Percentiles rank a stretch among this genome's conserved stretches.
These are phyloP conservation scores for Dactylonectria macrodidyma DNA, from an alignment of 2,329 filamentous ascomycete genomes.

Conservation along the genomic window DNA sequence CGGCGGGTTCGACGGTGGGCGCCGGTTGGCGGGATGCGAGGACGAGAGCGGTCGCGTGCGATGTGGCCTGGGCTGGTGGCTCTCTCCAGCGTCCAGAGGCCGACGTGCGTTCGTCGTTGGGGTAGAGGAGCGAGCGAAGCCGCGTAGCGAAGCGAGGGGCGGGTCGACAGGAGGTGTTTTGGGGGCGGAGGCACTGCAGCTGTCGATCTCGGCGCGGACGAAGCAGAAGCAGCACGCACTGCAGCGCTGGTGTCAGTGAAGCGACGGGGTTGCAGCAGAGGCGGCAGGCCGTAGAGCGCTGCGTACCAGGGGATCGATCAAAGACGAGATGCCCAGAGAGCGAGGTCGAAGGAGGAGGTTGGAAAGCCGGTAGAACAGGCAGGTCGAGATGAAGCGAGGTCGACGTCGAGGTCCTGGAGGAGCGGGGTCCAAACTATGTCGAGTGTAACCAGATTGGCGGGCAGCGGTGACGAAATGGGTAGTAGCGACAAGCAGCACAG, in stretches of 20 bases:
- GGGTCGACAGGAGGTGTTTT: constrained; percentile 41
- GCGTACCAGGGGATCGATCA: not conserved
- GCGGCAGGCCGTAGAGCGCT: constrained; percentile 1
- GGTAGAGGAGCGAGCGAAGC: constrained; percentile 31
- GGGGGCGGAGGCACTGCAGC: constrained; percentile 40
- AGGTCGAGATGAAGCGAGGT: constrained; percentile 27
- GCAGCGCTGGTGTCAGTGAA: constrained; percentile 1
- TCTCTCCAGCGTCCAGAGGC: constrained; percentile 14
- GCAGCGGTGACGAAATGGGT: constrained; percentile 48
- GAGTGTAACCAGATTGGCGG: constrained; percentile 38
- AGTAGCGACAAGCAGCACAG: constrained; percentile 2
- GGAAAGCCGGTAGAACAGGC: not conserved
- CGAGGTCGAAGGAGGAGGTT: constrained; percentile 3
- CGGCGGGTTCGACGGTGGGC: constrained; percentile 29
- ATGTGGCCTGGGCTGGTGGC: constrained; percentile 51
- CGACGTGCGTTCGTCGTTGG: constrained; percentile 31
- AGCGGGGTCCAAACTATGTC: constrained; percentile 41
- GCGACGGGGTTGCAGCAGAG: not conserved
- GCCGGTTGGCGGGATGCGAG: constrained; percentile 31
- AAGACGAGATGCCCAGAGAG: constrained; percentile 4
- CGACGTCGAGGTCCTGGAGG: constrained; percentile 34
- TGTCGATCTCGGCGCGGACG: constrained; percentile 27
- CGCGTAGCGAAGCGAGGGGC: constrained; percentile 20
- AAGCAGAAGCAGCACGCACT: constrained; percentile 1
- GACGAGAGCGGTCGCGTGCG: constrained; percentile 46